Conservation (phyloP, 352 stramenopile species). For the Globisporangium okanoganense region DNA sequence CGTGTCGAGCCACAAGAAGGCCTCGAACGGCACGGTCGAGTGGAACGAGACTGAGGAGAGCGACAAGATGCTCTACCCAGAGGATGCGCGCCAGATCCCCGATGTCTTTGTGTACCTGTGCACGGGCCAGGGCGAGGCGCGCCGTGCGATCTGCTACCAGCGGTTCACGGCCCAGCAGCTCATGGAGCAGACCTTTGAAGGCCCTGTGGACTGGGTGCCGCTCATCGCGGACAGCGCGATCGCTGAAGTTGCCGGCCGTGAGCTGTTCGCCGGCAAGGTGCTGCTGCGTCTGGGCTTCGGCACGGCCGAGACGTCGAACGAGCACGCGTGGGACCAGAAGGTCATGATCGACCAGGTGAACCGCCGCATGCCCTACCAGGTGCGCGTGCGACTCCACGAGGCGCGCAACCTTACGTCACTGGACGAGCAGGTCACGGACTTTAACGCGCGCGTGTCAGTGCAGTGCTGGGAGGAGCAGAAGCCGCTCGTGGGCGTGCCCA, state of each 20-base stretch:
- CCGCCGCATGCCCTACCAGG: slow-evolving; percentile 61
- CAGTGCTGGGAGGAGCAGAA: slow-evolving; percentile 63
- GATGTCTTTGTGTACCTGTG: slow-evolving; percentile 83
- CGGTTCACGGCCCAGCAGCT: slow-evolving; percentile 67
- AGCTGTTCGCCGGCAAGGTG: slow-evolving; percentile 63
- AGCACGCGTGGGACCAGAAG: slow-evolving; percentile 52
- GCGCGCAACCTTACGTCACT: slow-evolving; percentile 28
- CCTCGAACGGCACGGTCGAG: slow-evolving; percentile 61
- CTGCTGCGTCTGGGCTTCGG: slow-evolving; percentile 72
- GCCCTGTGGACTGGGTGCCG: slow-evolving; percentile 51
- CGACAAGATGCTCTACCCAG: slow-evolving; percentile 60
- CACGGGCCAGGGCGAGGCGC: slow-evolving; percentile 54
- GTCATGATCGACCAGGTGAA: slow-evolving; percentile 55
- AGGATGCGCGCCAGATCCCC: slow-evolving; percentile 57
- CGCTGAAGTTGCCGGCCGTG: slow-evolving; percentile 35
- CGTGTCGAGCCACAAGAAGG: slow-evolving; percentile 42
- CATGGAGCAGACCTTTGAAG: slow-evolving; percentile 36
- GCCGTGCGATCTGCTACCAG: slow-evolving; percentile 66
- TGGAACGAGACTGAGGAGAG: slow-evolving; percentile 79
- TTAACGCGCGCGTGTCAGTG: slow-evolving; percentile 51
- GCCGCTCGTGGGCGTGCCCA: slow-evolving; percentile 20
- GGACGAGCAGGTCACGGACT: not conserved
- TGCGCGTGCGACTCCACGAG: slow-evolving; percentile 69
- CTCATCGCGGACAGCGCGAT: slow-evolving; percentile 63
- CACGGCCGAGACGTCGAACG: slow-evolving; percentile 39